Evolutionary conservation across 2,329 filamentous ascomycete genomes (phyloP), one percentile per base, ranked within the genome.

Genomic region (Plenodomus tracheiphilus): DNA sequence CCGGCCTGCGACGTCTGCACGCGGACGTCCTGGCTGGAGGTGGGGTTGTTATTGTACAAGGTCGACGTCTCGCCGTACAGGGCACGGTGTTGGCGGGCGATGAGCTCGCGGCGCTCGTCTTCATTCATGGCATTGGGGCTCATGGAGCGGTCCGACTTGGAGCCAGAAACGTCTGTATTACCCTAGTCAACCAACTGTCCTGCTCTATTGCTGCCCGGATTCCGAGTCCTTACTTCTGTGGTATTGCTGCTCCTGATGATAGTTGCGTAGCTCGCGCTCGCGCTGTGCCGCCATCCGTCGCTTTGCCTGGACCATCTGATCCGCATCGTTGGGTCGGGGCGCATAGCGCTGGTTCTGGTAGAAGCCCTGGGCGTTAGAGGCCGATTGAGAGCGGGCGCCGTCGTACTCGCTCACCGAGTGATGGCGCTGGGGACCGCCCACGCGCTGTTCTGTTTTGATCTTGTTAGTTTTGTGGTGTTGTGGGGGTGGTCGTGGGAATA

Each of bases 161-260:
- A 82, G 60, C 81, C 85, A 73, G 85, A 84, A 74, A 87, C 81
- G 72, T 87, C 85, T 79, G 83, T 80, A 81, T 84, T 75, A 85
- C 77, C 81, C 82, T 85, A 78, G 71, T 74, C 70, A 75, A 73
- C 70, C 65, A 69, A 56, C 64, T 63, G 59, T 65, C 64, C 65
- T 68, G 62, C 59, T 65, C 69, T 72, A 79, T 76, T 79, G 73
- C 80, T 83, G 83, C 86, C 88, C 84, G 83, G 82, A 84, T 83
- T 81, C 82, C 84, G 85, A 83, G 76, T 85, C 85, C 88, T 85
- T 90, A 97, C 94, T 97, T 90, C 93, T 87, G 82, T 97, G 96
- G 80, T 96, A 97, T 85, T 99, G 94, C 85, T 99, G 94, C 85
- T 99, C 94, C 79, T 97, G 95, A 80, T 99, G 94, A 79, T 97